These are phyloP conservation scores for Hemisphaericaspora subhashii DNA, from an alignment of 1,139 yeast genomes.

Conservation along the genomic window DNA sequence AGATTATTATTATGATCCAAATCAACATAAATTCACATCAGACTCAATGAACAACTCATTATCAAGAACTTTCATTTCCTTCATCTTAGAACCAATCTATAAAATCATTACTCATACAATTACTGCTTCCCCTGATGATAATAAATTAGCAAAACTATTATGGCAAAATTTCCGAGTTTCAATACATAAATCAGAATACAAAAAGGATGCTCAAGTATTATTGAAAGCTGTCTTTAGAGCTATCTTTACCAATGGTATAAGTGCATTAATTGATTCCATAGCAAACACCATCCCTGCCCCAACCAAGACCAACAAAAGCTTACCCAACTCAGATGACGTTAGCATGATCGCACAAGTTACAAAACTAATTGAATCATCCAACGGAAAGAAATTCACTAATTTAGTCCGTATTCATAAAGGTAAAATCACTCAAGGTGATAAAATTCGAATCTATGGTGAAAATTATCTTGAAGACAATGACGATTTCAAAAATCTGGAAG, in stretches of 20 bases:
- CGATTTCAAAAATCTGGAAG: slow-evolving; percentile 45
- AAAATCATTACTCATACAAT: slow-evolving; percentile 66
- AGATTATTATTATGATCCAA: slow-evolving; percentile 53
- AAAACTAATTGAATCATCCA: slow-evolving; percentile 57
- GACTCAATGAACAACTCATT: slow-evolving; percentile 27
- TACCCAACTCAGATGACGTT: slow-evolving; percentile 3
- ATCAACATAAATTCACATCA: slow-evolving; percentile 44
- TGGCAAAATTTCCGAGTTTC: slow-evolving; percentile 47
- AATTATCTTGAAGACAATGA: slow-evolving; percentile 50
- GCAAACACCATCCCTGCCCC: slow-evolving; percentile 44
- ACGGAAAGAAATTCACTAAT: slow-evolving; percentile 49
- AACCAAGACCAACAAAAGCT: slow-evolving; percentile 11
- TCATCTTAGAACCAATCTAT: slow-evolving; percentile 78
- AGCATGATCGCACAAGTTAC: slow-evolving; percentile 53
- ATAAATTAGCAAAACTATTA: slow-evolving; percentile 39
- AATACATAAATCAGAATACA: slow-evolving; percentile 37
- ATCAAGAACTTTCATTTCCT: slow-evolving; percentile 61
- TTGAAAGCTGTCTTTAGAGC: slow-evolving; percentile 53
- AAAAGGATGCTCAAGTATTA: slow-evolving; percentile 58
- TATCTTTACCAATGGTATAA: slow-evolving; percentile 52
- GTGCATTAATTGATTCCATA: slow-evolving; percentile 56
- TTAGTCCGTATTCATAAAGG: slow-evolving; percentile 69
- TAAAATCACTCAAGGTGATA: slow-evolving; percentile 44
- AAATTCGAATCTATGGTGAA: slow-evolving; percentile 60
- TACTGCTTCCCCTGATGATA: slow-evolving; percentile 49